Percentiles rank a stretch among this genome's conserved stretches.
phyloP scores from a whole-genome alignment of 192 early-diverging fungal species.

The Endogone sp. region DNA sequence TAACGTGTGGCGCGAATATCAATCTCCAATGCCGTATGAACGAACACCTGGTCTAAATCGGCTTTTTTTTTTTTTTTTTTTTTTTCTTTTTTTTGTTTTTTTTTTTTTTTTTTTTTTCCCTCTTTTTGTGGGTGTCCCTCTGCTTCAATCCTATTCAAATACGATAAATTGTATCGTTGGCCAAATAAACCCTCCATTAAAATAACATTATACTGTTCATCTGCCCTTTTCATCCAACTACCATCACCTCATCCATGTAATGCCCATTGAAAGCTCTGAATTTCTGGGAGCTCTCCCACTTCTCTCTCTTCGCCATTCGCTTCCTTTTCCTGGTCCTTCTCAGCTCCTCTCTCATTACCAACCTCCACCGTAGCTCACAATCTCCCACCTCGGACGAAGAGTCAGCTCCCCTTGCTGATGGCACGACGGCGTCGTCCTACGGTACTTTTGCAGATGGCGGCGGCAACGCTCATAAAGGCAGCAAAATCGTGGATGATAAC shows the following conservation, averaged over 20 bases:
- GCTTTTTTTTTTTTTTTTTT: too few species aligned
- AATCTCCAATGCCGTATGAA: too few species aligned
- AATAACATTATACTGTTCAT: background rate
- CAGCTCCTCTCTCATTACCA: background rate
- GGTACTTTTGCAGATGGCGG: conserved; percentile 16
- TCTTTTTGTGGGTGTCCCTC: too few species aligned
- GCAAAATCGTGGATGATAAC: too few species aligned
- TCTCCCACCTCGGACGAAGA: background rate
- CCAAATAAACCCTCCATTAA: background rate
- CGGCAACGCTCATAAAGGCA: background rate
- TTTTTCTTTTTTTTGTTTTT: too few species aligned
- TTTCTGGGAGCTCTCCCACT: background rate
- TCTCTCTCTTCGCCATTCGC: background rate
- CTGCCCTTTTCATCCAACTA: background rate
- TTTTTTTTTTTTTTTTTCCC: too few species aligned
- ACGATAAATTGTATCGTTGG: background rate
- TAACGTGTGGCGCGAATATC: too few species aligned
- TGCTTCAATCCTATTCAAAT: background rate
- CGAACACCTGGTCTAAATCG: too few species aligned
- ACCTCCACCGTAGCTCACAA: background rate
- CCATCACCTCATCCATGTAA: background rate
- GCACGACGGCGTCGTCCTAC: conserved; percentile 9
- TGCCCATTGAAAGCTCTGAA: background rate
- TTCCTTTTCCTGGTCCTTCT: background rate
- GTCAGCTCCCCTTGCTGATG: background rate